Conservation (phyloP, 164 flowering plant species). For the Stephania japonica region DNA sequence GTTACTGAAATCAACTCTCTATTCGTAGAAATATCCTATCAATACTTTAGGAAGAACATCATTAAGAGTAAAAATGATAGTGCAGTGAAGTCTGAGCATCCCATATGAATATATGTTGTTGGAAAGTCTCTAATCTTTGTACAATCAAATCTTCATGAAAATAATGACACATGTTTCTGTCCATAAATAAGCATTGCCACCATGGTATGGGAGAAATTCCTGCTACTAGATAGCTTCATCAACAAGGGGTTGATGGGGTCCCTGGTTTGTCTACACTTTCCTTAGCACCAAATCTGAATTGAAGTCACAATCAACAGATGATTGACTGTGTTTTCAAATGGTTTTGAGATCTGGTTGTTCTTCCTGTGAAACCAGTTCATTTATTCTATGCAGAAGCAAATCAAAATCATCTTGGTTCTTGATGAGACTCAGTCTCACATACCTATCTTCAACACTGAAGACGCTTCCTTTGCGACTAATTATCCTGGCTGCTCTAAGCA, state of each 20-base stretch:
- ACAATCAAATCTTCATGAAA: too few relatives aligned
- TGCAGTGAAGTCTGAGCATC: too few relatives aligned
- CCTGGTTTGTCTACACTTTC: background rate
- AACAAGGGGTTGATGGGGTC: background rate
- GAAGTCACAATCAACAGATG: slow-evolving; percentile 3
- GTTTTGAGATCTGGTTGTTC: background rate
- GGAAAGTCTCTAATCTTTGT: too few relatives aligned
- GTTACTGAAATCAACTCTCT: too few relatives aligned
- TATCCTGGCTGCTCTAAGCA: slow-evolving; percentile 40
- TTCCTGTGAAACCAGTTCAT: slow-evolving; percentile 26
- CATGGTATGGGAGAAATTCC: background rate
- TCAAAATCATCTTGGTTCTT: slow-evolving; percentile 44
- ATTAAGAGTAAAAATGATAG: background rate
- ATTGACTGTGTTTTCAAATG: slow-evolving; percentile 7
- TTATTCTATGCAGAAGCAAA: slow-evolving; percentile 19
- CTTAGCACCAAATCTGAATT: too few relatives aligned
- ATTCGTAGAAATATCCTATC: too few relatives aligned
- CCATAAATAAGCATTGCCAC: too few relatives aligned
- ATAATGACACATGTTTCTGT: too few relatives aligned
- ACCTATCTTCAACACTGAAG: slow-evolving; percentile 34
- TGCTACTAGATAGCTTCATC: background rate
- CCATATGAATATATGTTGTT: too few relatives aligned
- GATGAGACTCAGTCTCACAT: slow-evolving; percentile 51
- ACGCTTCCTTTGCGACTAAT: slow-evolving; percentile 39
- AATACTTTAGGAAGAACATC: background rate